A percentile compares a stretch with the other conserved stretches of the same genome.
Conservation (phyloP, 148 eudicot genomes). For the Rhododendron griersonianum region DNA sequence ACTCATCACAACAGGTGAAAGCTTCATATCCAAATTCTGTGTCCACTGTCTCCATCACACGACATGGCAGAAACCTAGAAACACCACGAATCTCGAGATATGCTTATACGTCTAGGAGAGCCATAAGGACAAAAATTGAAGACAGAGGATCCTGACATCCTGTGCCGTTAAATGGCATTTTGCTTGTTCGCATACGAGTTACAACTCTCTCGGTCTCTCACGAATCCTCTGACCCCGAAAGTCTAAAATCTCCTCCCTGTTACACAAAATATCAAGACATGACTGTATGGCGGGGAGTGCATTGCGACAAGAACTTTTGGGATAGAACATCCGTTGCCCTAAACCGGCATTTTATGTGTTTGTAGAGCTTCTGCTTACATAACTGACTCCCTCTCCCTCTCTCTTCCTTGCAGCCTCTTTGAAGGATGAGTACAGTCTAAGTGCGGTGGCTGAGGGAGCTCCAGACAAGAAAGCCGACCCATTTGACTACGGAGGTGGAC, state of each 20-base stretch:
- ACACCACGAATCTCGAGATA: background rate
- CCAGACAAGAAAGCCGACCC: conserved; percentile 38
- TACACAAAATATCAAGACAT: background rate
- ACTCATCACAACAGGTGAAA: conserved; percentile 45
- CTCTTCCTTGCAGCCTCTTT: conserved; percentile 17
- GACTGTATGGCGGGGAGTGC: background rate
- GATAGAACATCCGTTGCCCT: background rate
- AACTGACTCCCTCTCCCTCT: background rate
- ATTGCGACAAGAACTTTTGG: background rate
- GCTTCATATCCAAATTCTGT: background rate
- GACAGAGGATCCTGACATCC: background rate
- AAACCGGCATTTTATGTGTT: background rate
- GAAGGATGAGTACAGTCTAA: conserved; percentile 20
- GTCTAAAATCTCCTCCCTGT: background rate
- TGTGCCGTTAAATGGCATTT: background rate
- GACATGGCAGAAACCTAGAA: background rate
- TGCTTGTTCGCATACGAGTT: background rate
- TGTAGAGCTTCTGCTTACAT: background rate
- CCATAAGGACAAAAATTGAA: background rate
- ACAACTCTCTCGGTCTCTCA: background rate
- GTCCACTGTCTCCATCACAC: background rate
- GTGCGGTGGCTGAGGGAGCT: conserved; percentile 29
- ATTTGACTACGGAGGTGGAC: conserved; percentile 43
- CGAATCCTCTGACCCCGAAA: background rate
- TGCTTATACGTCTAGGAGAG: background rate